Evolutionary conservation across 768 basidiomycete genomes (phyloP).

Genomic region (Suillus cothurnatus): DNA sequence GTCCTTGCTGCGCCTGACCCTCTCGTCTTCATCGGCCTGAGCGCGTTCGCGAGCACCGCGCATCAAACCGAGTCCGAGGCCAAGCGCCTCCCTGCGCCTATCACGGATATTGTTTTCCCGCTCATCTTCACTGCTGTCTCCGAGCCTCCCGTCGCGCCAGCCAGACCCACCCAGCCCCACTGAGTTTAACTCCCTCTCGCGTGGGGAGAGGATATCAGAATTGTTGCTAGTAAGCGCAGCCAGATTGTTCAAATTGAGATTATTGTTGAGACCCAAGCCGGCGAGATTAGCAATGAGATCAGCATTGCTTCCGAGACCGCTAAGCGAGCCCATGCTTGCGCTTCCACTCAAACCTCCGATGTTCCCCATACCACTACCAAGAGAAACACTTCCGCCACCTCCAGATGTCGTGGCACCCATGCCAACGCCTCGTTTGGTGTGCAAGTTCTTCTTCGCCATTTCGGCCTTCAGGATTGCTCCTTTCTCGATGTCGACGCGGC

Average conservation of each 20-base stretch:
- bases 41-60: constrained; percentile 66
- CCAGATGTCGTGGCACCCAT: constrained; percentile 43
- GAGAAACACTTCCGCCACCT: constrained; percentile 29
- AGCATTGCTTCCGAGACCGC: constrained; percentile 28
- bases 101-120: constrained; percentile 47
- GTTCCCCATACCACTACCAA: constrained; percentile 27
- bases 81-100: constrained; percentile 43
- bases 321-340: constrained; percentile 29
- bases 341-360: constrained; percentile 27
- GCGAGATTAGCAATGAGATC: constrained; percentile 32
- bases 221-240: constrained; percentile 25
- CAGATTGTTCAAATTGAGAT: constrained; percentile 28
- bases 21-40: constrained; percentile 59
- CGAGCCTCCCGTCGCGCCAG: constrained; percentile 39
- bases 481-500: constrained; percentile 90
- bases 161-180: constrained; percentile 46
- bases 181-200: constrained; percentile 46
- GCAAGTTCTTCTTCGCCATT: constrained; percentile 99
- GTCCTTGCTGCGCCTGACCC: constrained; percentile 57
- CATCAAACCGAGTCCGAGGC: constrained; percentile 36
- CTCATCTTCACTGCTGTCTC: constrained; percentile 36
- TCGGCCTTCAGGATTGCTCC: constrained; percentile 94
- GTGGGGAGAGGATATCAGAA: constrained; percentile 36
- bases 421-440: constrained; percentile 92
- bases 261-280: constrained; percentile 32